Evolutionary conservation across 129 eudicot species (phyloP).

Genomic region (Lactuca saligna): DNA sequence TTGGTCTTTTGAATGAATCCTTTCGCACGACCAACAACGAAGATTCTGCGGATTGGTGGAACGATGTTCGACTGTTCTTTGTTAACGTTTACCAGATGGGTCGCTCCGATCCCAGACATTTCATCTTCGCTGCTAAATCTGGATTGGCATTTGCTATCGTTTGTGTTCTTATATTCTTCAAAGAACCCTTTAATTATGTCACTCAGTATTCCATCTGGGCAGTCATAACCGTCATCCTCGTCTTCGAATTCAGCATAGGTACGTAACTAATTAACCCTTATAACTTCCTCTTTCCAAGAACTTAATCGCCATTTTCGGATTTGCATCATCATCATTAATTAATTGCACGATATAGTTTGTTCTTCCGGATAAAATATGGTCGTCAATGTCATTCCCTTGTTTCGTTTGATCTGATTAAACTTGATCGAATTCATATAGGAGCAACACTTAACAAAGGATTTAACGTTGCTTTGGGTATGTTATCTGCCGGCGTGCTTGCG

Average conservation of each 20-base stretch:
- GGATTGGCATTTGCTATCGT: constrained; percentile 70
- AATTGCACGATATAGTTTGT: too few species aligned
- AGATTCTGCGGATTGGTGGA: constrained; percentile 26
- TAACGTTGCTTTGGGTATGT: constrained; percentile 85
- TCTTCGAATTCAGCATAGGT: constrained; percentile 88
- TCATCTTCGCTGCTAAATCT: constrained; percentile 67
- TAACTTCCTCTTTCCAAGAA: background rate
- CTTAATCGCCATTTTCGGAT: background rate
- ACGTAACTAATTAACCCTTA: constrained; percentile 2
- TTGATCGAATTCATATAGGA: constrained; percentile 37
- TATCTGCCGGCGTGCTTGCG: constrained; percentile 79
- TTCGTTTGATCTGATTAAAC: constrained; percentile 13
- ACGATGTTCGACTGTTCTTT: constrained; percentile 22
- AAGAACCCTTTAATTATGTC: constrained; percentile 54
- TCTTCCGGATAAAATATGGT: too few species aligned
- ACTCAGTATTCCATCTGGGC: constrained; percentile 74
- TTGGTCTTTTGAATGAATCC: constrained; percentile 36
- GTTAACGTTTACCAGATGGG: constrained; percentile 54
- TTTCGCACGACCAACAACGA: background rate
- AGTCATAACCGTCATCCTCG: constrained; percentile 76
- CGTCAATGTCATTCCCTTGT: constrained; percentile 2
- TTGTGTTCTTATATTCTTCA: constrained; percentile 60
- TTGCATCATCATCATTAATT: too few species aligned
- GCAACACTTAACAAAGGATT: constrained; percentile 90
- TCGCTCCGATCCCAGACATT: constrained; percentile 59